Conservation (phyloP, 805 yeast species). For the Priceomyces melissophilus region DNA sequence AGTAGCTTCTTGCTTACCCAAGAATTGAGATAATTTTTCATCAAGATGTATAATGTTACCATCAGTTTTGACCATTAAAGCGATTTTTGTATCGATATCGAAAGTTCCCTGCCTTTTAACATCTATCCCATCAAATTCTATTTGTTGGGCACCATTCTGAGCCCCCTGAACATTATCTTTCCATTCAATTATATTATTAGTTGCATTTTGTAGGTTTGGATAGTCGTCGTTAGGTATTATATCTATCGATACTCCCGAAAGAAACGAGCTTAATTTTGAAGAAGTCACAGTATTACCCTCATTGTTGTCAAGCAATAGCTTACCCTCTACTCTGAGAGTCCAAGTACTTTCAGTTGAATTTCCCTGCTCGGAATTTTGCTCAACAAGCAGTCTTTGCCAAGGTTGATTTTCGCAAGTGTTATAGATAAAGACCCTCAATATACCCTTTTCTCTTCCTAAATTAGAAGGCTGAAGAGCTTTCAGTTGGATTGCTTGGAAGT, state of each 20-base stretch:
- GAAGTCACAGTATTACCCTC: conserved; percentile 10
- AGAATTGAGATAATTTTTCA: conserved; percentile 59
- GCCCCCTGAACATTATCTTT: conserved; percentile 53
- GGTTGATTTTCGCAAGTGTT: conserved; percentile 83
- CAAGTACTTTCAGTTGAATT: conserved; percentile 52
- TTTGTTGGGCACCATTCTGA: conserved; percentile 14
- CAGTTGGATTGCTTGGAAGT: conserved; percentile 65
- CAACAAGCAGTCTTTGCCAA: conserved; percentile 53
- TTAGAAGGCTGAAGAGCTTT: conserved; percentile 36
- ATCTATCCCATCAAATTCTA: conserved; percentile 80
- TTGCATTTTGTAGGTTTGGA: conserved; percentile 27
- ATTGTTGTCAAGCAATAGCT: conserved; percentile 55
- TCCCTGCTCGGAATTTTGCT: conserved; percentile 16
- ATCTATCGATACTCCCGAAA: conserved; percentile 84
- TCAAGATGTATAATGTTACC: conserved; percentile 66
- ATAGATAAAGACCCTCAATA: conserved; percentile 75
- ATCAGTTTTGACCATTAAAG: conserved; percentile 68
- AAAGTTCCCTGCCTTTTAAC: conserved; percentile 71
- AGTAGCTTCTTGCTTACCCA: conserved; percentile 76
- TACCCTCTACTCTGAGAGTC: conserved; percentile 89
- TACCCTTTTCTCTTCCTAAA: conserved; percentile 47
- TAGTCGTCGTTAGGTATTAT: conserved; percentile 44
- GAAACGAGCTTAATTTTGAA: conserved; percentile 70
- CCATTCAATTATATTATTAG: conserved; percentile 74
- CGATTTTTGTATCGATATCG: conserved; percentile 60